Evolutionary conservation across 352 stramenopile species (phyloP), one percentile per base, ranked within the genome.

Genomic region (Globisporangium cylindrosporum): DNA sequence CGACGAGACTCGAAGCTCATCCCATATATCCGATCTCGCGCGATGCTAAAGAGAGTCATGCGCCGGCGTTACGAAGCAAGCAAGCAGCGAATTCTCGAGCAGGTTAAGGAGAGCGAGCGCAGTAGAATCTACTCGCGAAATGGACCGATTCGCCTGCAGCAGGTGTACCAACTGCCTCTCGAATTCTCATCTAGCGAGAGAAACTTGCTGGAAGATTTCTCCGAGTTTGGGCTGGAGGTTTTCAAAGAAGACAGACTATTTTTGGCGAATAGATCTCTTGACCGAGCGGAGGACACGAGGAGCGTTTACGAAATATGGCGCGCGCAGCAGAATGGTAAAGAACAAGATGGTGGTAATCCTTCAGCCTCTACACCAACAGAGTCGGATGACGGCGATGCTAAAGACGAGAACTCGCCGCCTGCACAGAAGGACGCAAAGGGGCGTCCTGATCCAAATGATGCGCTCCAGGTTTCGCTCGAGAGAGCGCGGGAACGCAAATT

Each of bases 61-160:
- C 75, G 74, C 0, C 72, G 64, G 25, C 73, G 81, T 24, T 82
- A 86, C 62, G 77, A 88, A 36, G 66, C 60, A 34, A 88, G 81
- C 27, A 77, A 76, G 59, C 18, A 60, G 2, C 58, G 53, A 10
- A 85, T 92, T 41, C 32, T 90, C 3, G 79, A 78, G 38, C 59
- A 69, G 3, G 82, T 84, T 6, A 71, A 80, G 22, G 83, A 88
- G 53, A 90, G 80, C 59, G 84, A 90, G 27, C 80, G 81, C 2
- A 74, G 81, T 58, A 75, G 81, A 6, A 75, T 86, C 10, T 90
- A 88, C 66, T 89, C 81, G 0, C 73, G 75, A 10, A 84, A 68
- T 48, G 70, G 69, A 18, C 80, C 80, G 0, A 75, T 80, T 25
- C 77, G 84, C n/a, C 64, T 92, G 0, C 80, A 88, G 60, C 72